Conservation (phyloP, 139 green algal genomes). For the Tetraselmis striata region DNA sequence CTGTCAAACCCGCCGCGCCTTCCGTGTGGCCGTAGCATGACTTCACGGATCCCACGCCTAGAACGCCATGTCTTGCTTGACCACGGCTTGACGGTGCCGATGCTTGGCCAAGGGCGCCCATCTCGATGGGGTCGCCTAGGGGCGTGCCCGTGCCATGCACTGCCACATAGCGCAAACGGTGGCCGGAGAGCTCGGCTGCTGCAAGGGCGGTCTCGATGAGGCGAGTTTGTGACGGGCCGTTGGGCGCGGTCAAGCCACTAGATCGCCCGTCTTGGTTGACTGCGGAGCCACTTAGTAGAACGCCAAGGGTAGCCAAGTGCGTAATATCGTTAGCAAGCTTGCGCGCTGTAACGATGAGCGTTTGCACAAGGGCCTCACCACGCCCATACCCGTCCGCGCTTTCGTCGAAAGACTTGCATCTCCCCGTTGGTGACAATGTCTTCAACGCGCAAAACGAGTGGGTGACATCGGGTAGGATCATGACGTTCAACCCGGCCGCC, state of each 20-base stretch:
- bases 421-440: constrained; percentile 22
- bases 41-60: constrained; percentile 39
- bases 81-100: constrained; percentile 8
- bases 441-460: constrained; percentile 13
- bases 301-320: neutral
- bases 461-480: constrained; percentile 19
- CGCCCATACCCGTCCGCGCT: constrained; percentile 45
- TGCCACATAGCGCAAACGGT: constrained; percentile 13
- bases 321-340: neutral
- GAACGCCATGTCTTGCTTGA: neutral
- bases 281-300: constrained; percentile 20
- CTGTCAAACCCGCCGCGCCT: constrained; percentile 31
- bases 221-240: constrained; percentile 74
- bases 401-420: constrained; percentile 48
- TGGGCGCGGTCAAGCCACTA: constrained; percentile 78
- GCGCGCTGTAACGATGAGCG: neutral
- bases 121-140: constrained; percentile 70
- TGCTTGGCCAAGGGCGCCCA: constrained; percentile 48
- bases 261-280: constrained; percentile 70
- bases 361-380: constrained; percentile 42
- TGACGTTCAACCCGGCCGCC: constrained; percentile 42
- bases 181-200: neutral
- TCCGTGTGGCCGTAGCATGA: constrained; percentile 51
- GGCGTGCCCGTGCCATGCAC: constrained; percentile 61
- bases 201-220: constrained; percentile 46